These are phyloP conservation scores for Irineochytrium annulatum DNA, from an alignment of 192 early-diverging fungal genomes.

Conservation along the genomic window DNA sequence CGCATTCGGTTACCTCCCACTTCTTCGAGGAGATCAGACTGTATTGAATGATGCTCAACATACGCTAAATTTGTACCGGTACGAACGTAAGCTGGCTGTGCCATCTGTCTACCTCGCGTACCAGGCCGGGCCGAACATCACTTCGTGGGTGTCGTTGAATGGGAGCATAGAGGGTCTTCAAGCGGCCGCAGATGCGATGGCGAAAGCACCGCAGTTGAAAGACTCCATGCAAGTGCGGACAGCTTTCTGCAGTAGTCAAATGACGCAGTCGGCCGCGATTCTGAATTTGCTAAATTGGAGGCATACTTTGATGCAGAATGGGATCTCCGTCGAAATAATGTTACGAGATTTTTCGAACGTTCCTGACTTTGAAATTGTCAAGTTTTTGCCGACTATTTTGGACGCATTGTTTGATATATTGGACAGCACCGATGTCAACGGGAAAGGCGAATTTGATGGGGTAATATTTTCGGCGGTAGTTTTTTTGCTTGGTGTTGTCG, in stretches of 20 bases:
- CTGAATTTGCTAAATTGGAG: conserved; percentile 67
- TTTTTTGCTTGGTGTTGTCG: conserved; percentile 53
- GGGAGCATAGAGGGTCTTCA: conserved; percentile 11
- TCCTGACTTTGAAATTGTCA: conserved; percentile 64
- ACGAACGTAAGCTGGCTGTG: conserved; percentile 41
- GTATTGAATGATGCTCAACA: conserved; percentile 61
- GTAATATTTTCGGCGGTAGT: conserved; percentile 50
- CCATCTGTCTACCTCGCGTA: conserved; percentile 48
- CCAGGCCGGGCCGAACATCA: conserved; percentile 22
- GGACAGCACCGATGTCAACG: conserved; percentile 24
- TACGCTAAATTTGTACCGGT: conserved; percentile 57
- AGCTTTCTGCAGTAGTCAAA: conserved; percentile 56
- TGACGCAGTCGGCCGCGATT: conserved; percentile 61
- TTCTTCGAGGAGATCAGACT: conserved; percentile 41
- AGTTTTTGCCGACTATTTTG: conserved; percentile 61
- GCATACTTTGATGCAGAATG: conserved; percentile 22
- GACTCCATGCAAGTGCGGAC: conserved; percentile 55
- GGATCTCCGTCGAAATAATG: conserved; percentile 31
- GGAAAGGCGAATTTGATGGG: conserved; percentile 29
- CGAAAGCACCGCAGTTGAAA: conserved; percentile 29
- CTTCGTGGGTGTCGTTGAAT: conserved; percentile 5
- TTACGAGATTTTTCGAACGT: conserved; percentile 34
- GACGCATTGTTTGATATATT: conserved; percentile 61
- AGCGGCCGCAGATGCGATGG: conserved; percentile 19
- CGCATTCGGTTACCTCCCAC: conserved; percentile 61